These are phyloP conservation scores for Aspergillus carlsbadensis DNA, from an alignment of 495 filamentous ascomycete species.

Conservation along the genomic window DNA sequence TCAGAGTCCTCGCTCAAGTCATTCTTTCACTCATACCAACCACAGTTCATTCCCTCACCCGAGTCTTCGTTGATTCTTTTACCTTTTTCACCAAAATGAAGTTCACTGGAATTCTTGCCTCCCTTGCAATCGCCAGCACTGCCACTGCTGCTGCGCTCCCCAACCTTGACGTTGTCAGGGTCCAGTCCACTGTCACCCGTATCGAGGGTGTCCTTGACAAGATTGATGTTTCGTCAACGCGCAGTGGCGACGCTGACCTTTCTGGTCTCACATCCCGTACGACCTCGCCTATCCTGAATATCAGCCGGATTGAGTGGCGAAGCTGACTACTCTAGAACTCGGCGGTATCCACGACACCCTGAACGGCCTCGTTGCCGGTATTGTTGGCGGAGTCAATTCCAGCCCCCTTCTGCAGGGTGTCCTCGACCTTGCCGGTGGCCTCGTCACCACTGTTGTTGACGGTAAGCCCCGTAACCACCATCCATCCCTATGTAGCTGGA, in stretches of 20 bases:
- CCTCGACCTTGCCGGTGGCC: constrained; percentile 5
- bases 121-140: constrained; percentile 26
- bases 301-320: not conserved
- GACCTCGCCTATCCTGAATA: not conserved
- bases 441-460: constrained; percentile 8
- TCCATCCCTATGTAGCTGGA: not conserved
- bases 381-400: not conserved
- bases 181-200: constrained; percentile 10
- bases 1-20: constrained; percentile 23
- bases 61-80: constrained; percentile 7
- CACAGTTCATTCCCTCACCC: constrained; percentile 11
- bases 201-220: constrained; percentile 14
- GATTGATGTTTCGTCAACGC: constrained; percentile 7
- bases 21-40: constrained; percentile 17
- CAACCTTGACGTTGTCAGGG: constrained; percentile 3
- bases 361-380: not conserved
- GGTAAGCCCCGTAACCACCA: constrained; percentile 1
- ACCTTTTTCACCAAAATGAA: constrained; percentile 33
- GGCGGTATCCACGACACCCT: not conserved
- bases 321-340: constrained; percentile 4
- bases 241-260: constrained; percentile 2
- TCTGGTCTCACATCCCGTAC: constrained; percentile 12
- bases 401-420: not conserved
- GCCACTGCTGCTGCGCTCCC: constrained; percentile 26
- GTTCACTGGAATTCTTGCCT: constrained; percentile 36